These are phyloP conservation scores for Leishmania turanica DNA, from an alignment of 208 protist species.

Conservation along the genomic window DNA sequence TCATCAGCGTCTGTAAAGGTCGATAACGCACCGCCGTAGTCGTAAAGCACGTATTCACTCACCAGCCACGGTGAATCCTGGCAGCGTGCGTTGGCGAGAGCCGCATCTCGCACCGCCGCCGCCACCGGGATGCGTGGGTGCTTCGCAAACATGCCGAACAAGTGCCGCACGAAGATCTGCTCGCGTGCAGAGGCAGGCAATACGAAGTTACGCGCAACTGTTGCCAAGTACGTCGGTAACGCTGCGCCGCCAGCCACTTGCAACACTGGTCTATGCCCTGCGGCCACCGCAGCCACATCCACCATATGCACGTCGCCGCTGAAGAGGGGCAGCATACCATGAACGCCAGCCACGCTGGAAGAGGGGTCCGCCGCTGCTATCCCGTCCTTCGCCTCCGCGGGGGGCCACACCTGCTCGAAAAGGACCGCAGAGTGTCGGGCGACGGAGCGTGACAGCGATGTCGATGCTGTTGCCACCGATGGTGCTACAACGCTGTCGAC, in stretches of 20 bases:
- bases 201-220: constrained; percentile 31
- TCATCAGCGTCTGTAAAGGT: constrained; percentile 22
- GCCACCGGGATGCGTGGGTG: constrained; percentile 31
- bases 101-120: constrained; percentile 38
- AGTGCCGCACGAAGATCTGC: constrained; percentile 19
- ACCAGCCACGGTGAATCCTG: constrained; percentile 61
- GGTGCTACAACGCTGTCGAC: neutral
- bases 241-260: constrained; percentile 11
- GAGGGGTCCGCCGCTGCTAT: neutral
- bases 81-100: constrained; percentile 18
- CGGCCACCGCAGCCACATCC: constrained; percentile 12
- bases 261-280: neutral
- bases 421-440: constrained; percentile 38
- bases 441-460: neutral
- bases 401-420: constrained; percentile 23
- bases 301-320: constrained; percentile 38
- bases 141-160: constrained; percentile 35
- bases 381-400: neutral
- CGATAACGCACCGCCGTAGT: constrained; percentile 59
- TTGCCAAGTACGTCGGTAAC: constrained; percentile 32
- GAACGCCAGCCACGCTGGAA: neutral
- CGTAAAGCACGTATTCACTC: constrained; percentile 49
- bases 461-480: neutral
- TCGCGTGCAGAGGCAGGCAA: constrained; percentile 22
- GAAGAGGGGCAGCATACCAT: constrained; percentile 21